A percentile compares a stretch with the other conserved stretches of the same genome.
Evolutionary conservation across 148 eudicot genomes (phyloP).

Genomic region (Limonium bicolor): DNA sequence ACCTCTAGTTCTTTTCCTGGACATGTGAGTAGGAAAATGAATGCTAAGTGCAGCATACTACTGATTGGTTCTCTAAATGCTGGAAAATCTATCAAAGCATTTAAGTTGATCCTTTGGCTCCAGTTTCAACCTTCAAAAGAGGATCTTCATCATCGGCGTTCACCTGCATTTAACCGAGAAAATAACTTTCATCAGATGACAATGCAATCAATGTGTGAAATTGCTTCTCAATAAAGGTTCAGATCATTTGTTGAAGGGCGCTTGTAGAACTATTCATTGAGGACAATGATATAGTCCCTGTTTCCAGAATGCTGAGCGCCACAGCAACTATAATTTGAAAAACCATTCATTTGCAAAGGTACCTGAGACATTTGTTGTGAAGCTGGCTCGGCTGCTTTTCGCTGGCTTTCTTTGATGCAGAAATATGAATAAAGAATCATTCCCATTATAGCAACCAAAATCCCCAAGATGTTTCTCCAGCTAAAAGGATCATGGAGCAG

Average conservation of each 20-base stretch:
- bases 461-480: constrained; percentile 59
- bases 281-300: neutral
- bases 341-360: constrained; percentile 5
- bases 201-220: neutral
- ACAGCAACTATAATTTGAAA: neutral
- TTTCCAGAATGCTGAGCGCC: neutral
- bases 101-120: constrained; percentile 3
- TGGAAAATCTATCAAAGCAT: too few species aligned
- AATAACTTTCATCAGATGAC: neutral
- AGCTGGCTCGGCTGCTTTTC: constrained; percentile 8
- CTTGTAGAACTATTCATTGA: too few species aligned
- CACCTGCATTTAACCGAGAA: neutral
- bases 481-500: constrained; percentile 80
- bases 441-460: constrained; percentile 64
- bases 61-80: too few species aligned
- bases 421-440: constrained; percentile 81
- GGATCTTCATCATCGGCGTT: constrained; percentile 5
- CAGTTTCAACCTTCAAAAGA: constrained; percentile 1
- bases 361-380: constrained; percentile 3
- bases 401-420: constrained; percentile 41
- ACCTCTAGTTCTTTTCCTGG: too few species aligned
- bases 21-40: too few species aligned
- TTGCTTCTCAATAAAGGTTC: neutral
- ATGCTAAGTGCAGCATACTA: too few species aligned
- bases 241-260: neutral